Conservation (phyloP, 495 filamentous ascomycete species). For the Penicillium angulare region DNA sequence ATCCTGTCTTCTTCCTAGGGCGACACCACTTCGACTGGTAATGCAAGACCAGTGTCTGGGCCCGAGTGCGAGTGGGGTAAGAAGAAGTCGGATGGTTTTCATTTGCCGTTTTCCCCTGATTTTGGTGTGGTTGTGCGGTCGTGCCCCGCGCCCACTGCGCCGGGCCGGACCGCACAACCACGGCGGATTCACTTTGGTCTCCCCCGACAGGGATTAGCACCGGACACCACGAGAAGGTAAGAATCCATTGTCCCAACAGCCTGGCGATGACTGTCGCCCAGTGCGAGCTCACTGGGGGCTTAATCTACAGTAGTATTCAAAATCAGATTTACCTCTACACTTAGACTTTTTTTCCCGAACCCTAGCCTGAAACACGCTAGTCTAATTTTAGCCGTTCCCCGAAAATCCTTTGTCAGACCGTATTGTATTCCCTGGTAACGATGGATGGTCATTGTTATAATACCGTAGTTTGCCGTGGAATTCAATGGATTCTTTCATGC, state of each 20-base stretch:
- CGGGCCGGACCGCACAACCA: constrained; percentile 11
- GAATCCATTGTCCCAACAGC: constrained; percentile 14
- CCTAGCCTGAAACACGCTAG: too few relatives aligned
- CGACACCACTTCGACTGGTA: constrained; percentile 16
- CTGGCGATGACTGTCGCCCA: constrained; percentile 4
- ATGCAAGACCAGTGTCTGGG: constrained; percentile 13
- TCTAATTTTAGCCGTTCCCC: too few relatives aligned
- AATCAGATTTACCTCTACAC: too few relatives aligned
- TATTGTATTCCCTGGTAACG: too few relatives aligned
- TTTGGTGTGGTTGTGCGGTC: constrained; percentile 12
- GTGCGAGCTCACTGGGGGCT: constrained; percentile 5
- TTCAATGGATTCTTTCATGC: too few relatives aligned
- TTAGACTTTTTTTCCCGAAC: too few relatives aligned
- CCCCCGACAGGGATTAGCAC: constrained; percentile 9
- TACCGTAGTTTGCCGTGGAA: too few relatives aligned
- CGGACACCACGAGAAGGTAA: constrained; percentile 14
- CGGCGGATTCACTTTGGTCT: constrained; percentile 15
- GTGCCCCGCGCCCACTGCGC: neutral
- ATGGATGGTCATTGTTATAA: too few relatives aligned
- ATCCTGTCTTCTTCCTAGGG: constrained; percentile 19
- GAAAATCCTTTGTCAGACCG: too few relatives aligned
- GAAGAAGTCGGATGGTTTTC: constrained; percentile 12
- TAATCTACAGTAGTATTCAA: too few relatives aligned
- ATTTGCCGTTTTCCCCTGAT: constrained; percentile 11
- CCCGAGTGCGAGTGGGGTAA: constrained; percentile 15